Base-by-base conservation (phyloP, 2,329 filamentous ascomycete species). In the Claviceps citrina region DNA sequence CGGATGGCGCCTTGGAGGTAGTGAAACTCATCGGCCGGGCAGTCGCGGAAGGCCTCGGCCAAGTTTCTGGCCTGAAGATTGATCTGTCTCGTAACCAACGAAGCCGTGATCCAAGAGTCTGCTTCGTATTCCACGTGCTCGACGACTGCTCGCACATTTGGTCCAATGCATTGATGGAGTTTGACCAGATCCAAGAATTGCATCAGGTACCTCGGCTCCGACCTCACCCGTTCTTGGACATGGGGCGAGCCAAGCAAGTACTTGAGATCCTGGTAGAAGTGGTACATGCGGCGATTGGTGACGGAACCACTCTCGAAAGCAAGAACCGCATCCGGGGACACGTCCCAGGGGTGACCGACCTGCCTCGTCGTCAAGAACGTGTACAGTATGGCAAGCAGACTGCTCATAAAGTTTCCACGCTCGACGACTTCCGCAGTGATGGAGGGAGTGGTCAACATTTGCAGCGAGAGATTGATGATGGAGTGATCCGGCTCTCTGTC, bases 121-220 rank as follows among this genome's bases (percentile, higher is more conserved):
- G 87, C 93, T 60, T 98, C 91, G 54, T 96, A 98, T 58, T 98
- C 93, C 25, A 98, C 84, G 57, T 98, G 91, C 54, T 96, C 91
- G 13, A 87, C 86, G 18, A 95, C 76, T 2, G 89, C 91, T 45
- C 93, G 54, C 20, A 87, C 70, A 52, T 96, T 98, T 1, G 91
- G 91, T 51, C 89, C 95, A 41, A 98, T 95, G 22, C 91, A 89
- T 62, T 98, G 93, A 48, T 95, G 87, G 34, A 98, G 71, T 59
- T 95, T 95, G 47, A 94, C 85, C 13, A 98, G 68, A 55, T 98
- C 93, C 33, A 98, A 67, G 60, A 96, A 98, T 54, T 98, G 93
- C 57, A 93, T 69, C 41, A 95, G 70, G 53, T 98, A 98, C 43
- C 86, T 76, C 39, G 81, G 77, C 57, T 96, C 86, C 3, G 70